Evolutionary conservation across 495 filamentous ascomycete species (phyloP).

Genomic region (Neurospora tetraspora): DNA sequence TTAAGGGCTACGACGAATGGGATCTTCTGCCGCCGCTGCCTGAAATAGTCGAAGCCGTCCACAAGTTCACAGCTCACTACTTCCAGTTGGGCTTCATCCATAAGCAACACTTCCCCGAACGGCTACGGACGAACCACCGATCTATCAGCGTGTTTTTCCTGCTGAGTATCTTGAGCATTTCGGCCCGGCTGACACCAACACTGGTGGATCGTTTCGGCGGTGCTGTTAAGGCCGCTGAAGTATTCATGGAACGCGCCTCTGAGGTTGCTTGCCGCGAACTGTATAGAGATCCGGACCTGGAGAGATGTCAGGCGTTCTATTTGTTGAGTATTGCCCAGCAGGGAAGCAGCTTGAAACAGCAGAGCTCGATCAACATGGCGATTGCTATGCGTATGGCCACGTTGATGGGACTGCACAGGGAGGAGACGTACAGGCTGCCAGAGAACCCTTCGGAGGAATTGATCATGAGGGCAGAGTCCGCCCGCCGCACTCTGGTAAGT

Average conservation of each 20-base stretch:
- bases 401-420: conserved; percentile 39
- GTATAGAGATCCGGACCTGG: conserved; percentile 38
- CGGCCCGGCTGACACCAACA: conserved; percentile 36
- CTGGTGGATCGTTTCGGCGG: conserved; percentile 34
- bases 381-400: conserved; percentile 43
- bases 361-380: conserved; percentile 43
- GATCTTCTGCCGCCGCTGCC: conserved; percentile 32
- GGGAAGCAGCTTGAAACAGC: conserved; percentile 36
- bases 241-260: conserved; percentile 39
- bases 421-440: conserved; percentile 35
- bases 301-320: conserved; percentile 42
- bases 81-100: conserved; percentile 45
- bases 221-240: conserved; percentile 33
- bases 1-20: conserved; percentile 29
- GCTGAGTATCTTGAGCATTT: conserved; percentile 37
- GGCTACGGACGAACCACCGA: conserved; percentile 27
- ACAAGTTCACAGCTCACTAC: conserved; percentile 35
- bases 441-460: conserved; percentile 26
- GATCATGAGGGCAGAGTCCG: conserved; percentile 35
- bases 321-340: conserved; percentile 43
- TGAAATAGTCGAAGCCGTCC: conserved; percentile 33
- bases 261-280: conserved; percentile 35
- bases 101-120: conserved; percentile 35
- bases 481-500: conserved; percentile 37
- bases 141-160: conserved; percentile 39